These are phyloP conservation scores for Adansonia madagascariensis DNA, from an alignment of 441 rosid species.

Conservation along the genomic window DNA sequence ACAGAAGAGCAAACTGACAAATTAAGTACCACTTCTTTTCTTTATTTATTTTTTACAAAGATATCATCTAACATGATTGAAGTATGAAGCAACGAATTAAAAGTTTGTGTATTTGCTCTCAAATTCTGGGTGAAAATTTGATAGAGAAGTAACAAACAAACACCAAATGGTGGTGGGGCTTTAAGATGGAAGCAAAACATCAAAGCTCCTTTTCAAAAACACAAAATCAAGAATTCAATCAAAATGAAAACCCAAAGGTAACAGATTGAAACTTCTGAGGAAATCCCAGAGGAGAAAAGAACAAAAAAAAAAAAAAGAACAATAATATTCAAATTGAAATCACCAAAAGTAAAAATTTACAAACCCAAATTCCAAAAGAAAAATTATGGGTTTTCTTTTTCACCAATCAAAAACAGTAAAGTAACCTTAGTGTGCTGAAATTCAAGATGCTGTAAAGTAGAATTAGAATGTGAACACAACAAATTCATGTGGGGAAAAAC, in stretches of 20 bases:
- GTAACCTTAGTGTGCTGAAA: slow-evolving; percentile 34
- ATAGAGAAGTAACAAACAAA: not conserved
- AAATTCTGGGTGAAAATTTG: slow-evolving; percentile 1
- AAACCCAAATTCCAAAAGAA: not conserved
- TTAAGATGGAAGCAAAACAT: slow-evolving; percentile 12
- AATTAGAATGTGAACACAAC: slow-evolving; percentile 13
- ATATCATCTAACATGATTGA: not conserved
- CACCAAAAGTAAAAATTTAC: not conserved
- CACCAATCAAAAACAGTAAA: slow-evolving; percentile 36
- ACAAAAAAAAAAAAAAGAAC: not conserved
- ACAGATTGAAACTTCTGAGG: slow-evolving; percentile 5
- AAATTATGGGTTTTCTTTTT: slow-evolving; percentile 26
- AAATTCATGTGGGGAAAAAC: not conserved
- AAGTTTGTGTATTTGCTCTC: not conserved
- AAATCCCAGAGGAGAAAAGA: not conserved
- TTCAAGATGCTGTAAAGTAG: slow-evolving; percentile 29
- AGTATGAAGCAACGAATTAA: slow-evolving; percentile 4
- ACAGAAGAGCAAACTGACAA: slow-evolving; percentile 14
- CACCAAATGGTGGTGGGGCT: not conserved
- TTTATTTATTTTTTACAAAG: not conserved
- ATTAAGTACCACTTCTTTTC: not conserved
- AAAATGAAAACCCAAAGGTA: not conserved
- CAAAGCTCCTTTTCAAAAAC: slow-evolving; percentile 1
- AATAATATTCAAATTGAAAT: not conserved
- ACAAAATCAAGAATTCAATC: not conserved